Evolutionary conservation across 192 early-diverging fungal genomes (phyloP).

Genomic region (Pilaira anomala): DNA sequence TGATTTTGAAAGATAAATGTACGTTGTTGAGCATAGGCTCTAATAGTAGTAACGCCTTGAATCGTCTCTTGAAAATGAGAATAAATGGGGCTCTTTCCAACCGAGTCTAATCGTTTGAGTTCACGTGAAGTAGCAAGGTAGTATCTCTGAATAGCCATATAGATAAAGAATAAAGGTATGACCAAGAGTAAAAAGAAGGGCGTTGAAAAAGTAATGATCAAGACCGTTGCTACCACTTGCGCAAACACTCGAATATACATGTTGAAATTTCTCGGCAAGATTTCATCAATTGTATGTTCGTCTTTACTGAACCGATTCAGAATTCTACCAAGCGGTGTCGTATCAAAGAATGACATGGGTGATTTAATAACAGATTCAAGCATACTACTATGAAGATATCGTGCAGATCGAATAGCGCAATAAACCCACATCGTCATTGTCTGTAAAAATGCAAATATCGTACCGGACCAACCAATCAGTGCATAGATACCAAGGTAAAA

Average conservation of each 20-base stretch:
- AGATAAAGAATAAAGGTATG: conserved; percentile 45
- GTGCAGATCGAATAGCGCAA: conserved; percentile 78
- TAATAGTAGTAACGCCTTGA: conserved; percentile 61
- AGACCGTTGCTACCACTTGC: conserved; percentile 42
- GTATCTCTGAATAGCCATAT: conserved; percentile 46
- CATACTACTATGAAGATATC: conserved; percentile 72
- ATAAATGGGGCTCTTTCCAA: conserved; percentile 79
- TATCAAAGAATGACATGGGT: conserved; percentile 76
- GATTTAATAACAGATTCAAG: conserved; percentile 65
- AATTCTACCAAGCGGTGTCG: conserved; percentile 80
- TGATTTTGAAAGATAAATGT: conserved; percentile 73
- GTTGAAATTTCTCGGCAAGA: conserved; percentile 54
- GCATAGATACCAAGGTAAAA: conserved; percentile 81
- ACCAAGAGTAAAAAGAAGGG: conserved; percentile 48
- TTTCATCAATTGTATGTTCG: conserved; percentile 74
- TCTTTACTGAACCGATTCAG: conserved; percentile 91
- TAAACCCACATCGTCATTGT: conserved; percentile 71
- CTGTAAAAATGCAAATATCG: conserved; percentile 62
- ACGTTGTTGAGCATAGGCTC: conserved; percentile 61
- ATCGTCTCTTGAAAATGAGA: conserved; percentile 68
- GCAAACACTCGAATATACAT: conserved; percentile 43
- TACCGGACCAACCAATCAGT: conserved; percentile 64
- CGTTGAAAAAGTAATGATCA: conserved; percentile 43
- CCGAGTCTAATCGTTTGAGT: conserved; percentile 80
- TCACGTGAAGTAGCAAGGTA: conserved; percentile 75